Evolutionary conservation across 2,329 filamentous ascomycete species (phyloP), one percentile per base, ranked within the genome.

Genomic region (Ascomycota sp.): DNA sequence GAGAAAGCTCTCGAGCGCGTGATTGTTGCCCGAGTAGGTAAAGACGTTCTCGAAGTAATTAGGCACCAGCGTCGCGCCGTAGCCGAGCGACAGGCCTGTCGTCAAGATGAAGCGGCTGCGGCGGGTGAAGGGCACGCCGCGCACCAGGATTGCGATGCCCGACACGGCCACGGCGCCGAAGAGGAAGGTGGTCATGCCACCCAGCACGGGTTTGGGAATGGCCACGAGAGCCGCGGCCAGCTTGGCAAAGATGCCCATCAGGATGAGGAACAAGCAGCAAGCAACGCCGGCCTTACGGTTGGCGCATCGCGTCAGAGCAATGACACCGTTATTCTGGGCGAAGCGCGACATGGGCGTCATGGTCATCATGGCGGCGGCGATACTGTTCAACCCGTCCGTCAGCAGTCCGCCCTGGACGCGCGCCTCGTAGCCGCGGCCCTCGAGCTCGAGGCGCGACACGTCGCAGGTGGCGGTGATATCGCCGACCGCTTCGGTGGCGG

Each of bases 311-410:
- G 80, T 89, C 27, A 89, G 59, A 0, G 79, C 75, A 35, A 89
- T 85, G 30, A 86, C 77, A 23, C 79, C 79, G 46, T 86, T 85
- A 56, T 86, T 86, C 48, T 85, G 78, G 0, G 79, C 79, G 40
- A 85, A 85, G 1, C 73, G 76, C 2, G 70, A 74, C 68, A 85
- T 79, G 20, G 79, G 78, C 0, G 77, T 79, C 39, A 81, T 78
- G 28, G 79, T 86, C 56, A 73, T 77, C 21, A 89, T 63, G 1
- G 72, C 76, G 11, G 78, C 76, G 11, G 86, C 56, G 37, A 82
- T 55, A 23, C 79, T 77, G 42, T 80, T 81, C 30, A 83, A 40
- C 1, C 79, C 80, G 40, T 89, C 81, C 0, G 78, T 77, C 4
- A 89, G 51, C 11, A 86, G 67, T 22, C 79, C 79, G 9, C 79